A percentile compares a stretch with the other conserved stretches of the same genome.
Evolutionary conservation across 2,329 filamentous ascomycete species (phyloP).

Genomic region (Penicillium vulpinum): DNA sequence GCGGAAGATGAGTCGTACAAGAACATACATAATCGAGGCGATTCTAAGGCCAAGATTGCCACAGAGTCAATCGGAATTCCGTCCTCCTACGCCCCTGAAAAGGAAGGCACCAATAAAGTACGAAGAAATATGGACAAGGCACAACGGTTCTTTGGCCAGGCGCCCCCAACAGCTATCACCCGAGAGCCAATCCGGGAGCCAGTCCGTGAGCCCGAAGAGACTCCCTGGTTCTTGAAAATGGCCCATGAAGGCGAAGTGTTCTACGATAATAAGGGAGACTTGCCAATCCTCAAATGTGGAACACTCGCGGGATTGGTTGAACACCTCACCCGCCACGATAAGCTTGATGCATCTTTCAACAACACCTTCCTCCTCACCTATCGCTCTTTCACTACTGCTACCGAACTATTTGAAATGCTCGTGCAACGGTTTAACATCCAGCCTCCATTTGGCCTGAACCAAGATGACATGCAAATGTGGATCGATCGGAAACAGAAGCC

Average conservation of each 20-base stretch:
- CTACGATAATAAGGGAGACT: conserved; percentile 79
- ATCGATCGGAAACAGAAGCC: conserved; percentile 92
- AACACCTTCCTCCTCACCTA: conserved; percentile 98
- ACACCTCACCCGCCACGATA: conserved; percentile 92
- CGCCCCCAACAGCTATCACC: conserved; percentile 43
- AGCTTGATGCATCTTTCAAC: conserved; percentile 92
- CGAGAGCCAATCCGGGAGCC: conserved; percentile 43
- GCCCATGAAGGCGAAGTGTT: conserved; percentile 87
- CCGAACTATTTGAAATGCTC: conserved; percentile 88
- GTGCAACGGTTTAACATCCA: conserved; percentile 91
- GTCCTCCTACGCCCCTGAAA: conserved; percentile 42
- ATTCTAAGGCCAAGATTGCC: conserved; percentile 40
- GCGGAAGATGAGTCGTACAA: conserved; percentile 28
- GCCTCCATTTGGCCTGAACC: conserved; percentile 76
- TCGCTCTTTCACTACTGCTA: conserved; percentile 85
- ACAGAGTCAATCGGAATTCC: conserved; percentile 47
- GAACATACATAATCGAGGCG: conserved; percentile 29
- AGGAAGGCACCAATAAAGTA: conserved; percentile 39
- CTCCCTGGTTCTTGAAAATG: conserved; percentile 78
- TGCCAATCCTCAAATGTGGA: conserved; percentile 79
- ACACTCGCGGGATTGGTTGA: conserved; percentile 87
- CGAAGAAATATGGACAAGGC: conserved; percentile 50
- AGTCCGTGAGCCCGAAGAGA: conserved; percentile 66
- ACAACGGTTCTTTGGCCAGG: conserved; percentile 50
- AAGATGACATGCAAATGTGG: conserved; percentile 80